A percentile compares a stretch with the other conserved stretches of the same genome.
Evolutionary conservation across 371 early-diverging fungal species (phyloP).

Genomic region (Rhizopus stolonifer): DNA sequence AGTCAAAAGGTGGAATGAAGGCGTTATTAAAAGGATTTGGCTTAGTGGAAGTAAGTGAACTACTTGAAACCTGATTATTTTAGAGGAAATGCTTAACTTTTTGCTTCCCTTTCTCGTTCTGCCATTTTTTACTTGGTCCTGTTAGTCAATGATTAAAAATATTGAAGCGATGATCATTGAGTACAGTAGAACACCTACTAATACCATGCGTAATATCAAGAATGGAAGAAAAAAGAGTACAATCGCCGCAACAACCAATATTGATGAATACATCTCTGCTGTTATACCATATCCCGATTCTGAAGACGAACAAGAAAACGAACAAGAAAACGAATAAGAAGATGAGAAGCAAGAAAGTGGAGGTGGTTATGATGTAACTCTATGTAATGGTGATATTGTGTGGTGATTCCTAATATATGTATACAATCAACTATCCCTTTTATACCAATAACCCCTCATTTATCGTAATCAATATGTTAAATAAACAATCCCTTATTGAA

Average conservation of each 20-base stretch:
- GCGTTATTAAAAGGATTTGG: slow-evolving; percentile 10
- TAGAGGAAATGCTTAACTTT: slow-evolving; percentile 10
- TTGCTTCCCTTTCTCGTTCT: slow-evolving; percentile 17
- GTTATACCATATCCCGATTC: slow-evolving; percentile 5
- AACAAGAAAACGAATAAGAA: too few species aligned
- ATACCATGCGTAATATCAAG: slow-evolving; percentile 9
- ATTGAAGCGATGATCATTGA: slow-evolving; percentile 13
- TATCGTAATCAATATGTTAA: too few species aligned
- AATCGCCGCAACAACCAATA: neutral
- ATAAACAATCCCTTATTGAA: too few species aligned
- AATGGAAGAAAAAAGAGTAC: slow-evolving; percentile 9
- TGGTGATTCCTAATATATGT: too few species aligned
- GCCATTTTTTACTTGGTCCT: slow-evolving; percentile 9
- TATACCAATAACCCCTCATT: too few species aligned
- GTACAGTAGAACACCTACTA: slow-evolving; percentile 15
- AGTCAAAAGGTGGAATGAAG: too few species aligned
- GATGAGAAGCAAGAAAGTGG: too few species aligned
- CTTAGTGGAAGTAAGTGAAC: slow-evolving; percentile 12
- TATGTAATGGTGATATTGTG: too few species aligned
- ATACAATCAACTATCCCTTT: too few species aligned
- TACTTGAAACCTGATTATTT: slow-evolving; percentile 1
- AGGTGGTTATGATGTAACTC: too few species aligned
- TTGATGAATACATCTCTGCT: slow-evolving; percentile 14
- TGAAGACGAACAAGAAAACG: slow-evolving; percentile 6
- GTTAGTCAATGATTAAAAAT: slow-evolving; percentile 8